Evolutionary conservation across 2,329 filamentous ascomycete species (phyloP), one percentile per base, ranked within the genome.

Genomic region (Microcyclospora pomicola): DNA sequence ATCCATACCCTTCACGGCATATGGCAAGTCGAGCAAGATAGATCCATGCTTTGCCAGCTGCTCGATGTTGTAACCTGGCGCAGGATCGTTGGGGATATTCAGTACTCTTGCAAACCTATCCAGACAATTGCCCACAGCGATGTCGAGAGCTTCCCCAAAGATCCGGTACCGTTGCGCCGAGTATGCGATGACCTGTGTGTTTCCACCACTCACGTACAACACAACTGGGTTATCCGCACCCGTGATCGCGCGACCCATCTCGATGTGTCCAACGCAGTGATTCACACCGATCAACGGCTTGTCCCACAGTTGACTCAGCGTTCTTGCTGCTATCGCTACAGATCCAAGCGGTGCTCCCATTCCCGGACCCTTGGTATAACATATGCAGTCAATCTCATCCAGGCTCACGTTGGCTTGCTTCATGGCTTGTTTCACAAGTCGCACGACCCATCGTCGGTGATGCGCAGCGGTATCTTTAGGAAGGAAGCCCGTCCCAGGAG

Each of bases 1-100:
- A 60, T 98, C 91, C 91, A 98, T 98, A 36, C 91, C 91, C 63
- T 98, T 98, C 46, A 98, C 91, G 2, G 87, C 77, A 56, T 98
- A 98, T 2, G 91, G 91, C 19, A 98, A 67, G 49, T 96, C 88
- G 13, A 96, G 68, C 30, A 98, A 65, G 15, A 76, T 64, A 33
- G 69, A 73, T 1, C 75, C 75, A 38, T 78, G 77, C 59, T 81
- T 79, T 49, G 91, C 91, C 35, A 96, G 67, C 63, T 94, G 84
- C 66, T 98, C 91, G 50, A 98, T 95, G 58, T 98, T 98, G 63
- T 96, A 95, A 1, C 91, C 91, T 0, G 91, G 91, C 1, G 91
- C 91, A 0, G 91, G 91, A 59, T 98, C 88, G 59, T 98, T 98
- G 58, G 81, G 80, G 55, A 98, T 95, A 50, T 74, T 73, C 34